Base-by-base conservation (phyloP, 108 stramenopile species). In the Skeletonema menzelii region DNA sequence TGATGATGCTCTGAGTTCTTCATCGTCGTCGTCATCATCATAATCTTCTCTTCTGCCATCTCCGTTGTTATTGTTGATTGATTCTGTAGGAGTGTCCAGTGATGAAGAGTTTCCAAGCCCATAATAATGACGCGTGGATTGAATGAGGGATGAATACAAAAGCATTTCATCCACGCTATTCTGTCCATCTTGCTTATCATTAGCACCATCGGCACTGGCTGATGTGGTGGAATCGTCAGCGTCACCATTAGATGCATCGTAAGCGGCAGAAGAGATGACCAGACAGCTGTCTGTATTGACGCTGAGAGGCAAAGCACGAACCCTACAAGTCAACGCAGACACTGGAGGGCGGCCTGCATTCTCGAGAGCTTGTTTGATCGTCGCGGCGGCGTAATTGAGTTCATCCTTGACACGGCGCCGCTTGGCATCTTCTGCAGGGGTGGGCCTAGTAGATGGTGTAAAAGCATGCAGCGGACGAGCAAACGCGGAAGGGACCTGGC, bases 261-360 rank as follows among this genome's bases (percentile, higher is more conserved):
- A 67, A 1, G 56, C 77, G 19, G 59, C 28, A 38, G 77, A 59
- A 11, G 59, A 35, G 5, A 79, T 46, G 31, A 79, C 70, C 60
- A 56, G 67, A 53, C 30, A 58, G 3, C 35, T 26, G 24, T 70
- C 63, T 35, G 66, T 46, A 60, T 72, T 49, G 4, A 78, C 70
- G 5, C 49, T 66, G 20, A 60, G 53, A 17, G 70, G 59, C 14
- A 78, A 61, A 5, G 70, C 70, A 56, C 70, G 57, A 30, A 42
- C 70, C 12, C 38, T 55, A 20, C 37, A 4, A 1, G 26, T 13
- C 19, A 38, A 6, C 2, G 24, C 0, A 49, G 57, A 59, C 69
- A 65, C 8, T 4, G 59, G 30, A 32, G 60, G 65, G 11, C 59
- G 47, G 6, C 70, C 77, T 31, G 70, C 70, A 32, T 70, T 42